phyloP scores from a whole-genome alignment of 2,329 filamentous ascomycete genomes.

The Apiospora kogelbergensis region DNA sequence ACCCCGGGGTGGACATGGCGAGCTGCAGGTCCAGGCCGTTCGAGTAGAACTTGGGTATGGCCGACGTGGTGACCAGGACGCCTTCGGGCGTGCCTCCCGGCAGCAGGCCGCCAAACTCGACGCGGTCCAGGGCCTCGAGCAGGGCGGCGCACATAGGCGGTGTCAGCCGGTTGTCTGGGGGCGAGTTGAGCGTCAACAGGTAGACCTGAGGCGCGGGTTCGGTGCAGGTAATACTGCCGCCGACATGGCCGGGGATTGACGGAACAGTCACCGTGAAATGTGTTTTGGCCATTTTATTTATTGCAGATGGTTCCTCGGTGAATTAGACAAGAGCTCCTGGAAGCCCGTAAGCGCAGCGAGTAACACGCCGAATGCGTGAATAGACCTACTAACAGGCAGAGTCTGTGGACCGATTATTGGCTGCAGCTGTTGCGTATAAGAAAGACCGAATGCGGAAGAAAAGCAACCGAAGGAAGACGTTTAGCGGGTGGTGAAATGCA shows the following conservation, averaged over 20 bases:
- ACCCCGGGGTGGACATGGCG: slow-evolving; percentile 59
- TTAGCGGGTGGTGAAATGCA: neutral
- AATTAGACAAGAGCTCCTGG: neutral
- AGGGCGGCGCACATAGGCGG: slow-evolving; percentile 67
- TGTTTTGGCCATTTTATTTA: slow-evolving; percentile 21
- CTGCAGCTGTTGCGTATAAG: neutral
- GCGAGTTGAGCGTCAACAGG: slow-evolving; percentile 68
- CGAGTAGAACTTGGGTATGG: slow-evolving; percentile 76
- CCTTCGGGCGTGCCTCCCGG: slow-evolving; percentile 29
- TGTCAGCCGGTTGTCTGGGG: slow-evolving; percentile 75
- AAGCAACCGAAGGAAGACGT: neutral
- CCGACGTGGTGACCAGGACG: slow-evolving; percentile 75
- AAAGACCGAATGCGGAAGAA: neutral
- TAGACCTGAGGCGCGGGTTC: slow-evolving; percentile 63
- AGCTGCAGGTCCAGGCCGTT: slow-evolving; percentile 79
- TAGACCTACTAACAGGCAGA: neutral
- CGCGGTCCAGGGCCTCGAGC: slow-evolving; percentile 69
- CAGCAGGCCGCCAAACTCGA: slow-evolving; percentile 54
- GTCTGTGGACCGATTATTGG: neutral
- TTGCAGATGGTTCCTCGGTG: neutral
- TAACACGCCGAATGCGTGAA: neutral
- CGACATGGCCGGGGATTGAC: slow-evolving; percentile 42
- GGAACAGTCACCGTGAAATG: slow-evolving; percentile 63
- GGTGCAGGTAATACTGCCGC: slow-evolving; percentile 63
- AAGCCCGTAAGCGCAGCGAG: neutral